Evolutionary conservation across 202 grass and related monocot genomes (phyloP).

Genomic region (Schoenoplectus tabernaemontani): DNA sequence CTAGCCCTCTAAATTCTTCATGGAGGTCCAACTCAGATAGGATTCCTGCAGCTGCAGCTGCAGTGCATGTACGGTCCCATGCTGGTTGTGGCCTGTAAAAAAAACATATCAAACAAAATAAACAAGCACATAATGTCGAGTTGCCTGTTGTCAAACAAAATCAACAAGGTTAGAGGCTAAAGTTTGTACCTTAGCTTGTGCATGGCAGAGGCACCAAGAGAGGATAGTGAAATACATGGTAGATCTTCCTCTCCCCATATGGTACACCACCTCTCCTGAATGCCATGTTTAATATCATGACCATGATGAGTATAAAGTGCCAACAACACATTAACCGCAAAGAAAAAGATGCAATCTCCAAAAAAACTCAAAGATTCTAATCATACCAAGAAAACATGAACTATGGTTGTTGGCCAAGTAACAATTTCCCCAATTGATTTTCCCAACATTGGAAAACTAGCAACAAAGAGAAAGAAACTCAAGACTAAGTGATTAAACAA

Average conservation of each 20-base stretch:
- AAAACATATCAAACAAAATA: background rate
- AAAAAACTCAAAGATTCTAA: background rate
- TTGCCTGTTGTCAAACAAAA: background rate
- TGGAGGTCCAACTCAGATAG: constrained; percentile 57
- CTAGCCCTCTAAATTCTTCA: constrained; percentile 33
- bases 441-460: background rate
- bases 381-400: background rate
- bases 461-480: constrained; percentile 1
- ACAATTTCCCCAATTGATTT: background rate
- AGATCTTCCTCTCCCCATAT: constrained; percentile 60
- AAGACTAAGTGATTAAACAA: background rate
- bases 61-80: constrained; percentile 84
- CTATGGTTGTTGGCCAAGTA: background rate
- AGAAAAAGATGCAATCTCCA: background rate
- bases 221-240: constrained; percentile 67
- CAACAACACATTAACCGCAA: background rate
- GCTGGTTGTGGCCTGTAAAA: constrained; percentile 79
- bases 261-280: constrained; percentile 61
- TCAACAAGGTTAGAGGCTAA: background rate
- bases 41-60: constrained; percentile 68
- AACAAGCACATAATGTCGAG: background rate
- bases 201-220: constrained; percentile 70
- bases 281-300: constrained; percentile 19
- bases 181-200: constrained; percentile 65
- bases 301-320: background rate